Evolutionary conservation across 306 rosid genomes (phyloP), one percentile per base, ranked within the genome.

Genomic region (Hippophae rhamnoides): DNA sequence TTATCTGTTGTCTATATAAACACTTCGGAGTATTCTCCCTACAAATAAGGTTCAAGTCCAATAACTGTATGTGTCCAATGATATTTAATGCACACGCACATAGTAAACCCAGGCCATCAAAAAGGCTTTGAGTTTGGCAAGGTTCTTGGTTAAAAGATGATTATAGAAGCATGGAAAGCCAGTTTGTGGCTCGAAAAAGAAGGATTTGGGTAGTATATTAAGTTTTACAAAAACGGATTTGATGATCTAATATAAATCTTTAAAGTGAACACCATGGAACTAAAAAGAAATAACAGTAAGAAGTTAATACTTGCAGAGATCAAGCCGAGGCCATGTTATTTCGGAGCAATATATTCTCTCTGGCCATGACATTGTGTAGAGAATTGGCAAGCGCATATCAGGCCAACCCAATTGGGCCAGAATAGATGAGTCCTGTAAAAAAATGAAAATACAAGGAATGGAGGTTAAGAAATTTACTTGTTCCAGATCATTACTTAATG

Each of bases 341-440:
- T 92, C 99, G 44, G 99, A 92, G 68, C 97, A 92, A 63, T 85
- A 75, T 61, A 92, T 49, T 79, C 99, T 83, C 43, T 92, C 94
- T 5, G 99, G 99, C 99, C 99, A 92, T 57, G 99, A 88, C 76
- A 92, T 71, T 6, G 99, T 92, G 73, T 85, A 92, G n/a, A 88
- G 94, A 72, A 92, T 92, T 40, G 99, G 99, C 82, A 92, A 70
- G 27, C 99, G 99, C 99, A 92, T 92, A 65, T 88, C 97, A 47
- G 99, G 99, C 99, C 88, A 85, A 13, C 99, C 99, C 85, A 92
- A 70, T 66, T 92, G 99, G 43, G 97, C 99, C 76, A 92, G 64
- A 73, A 92, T 81, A 65, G 99, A 88, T 65, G 99, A 92, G 72
- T 92, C 99, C 99, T 92, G 89, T 1, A 74, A 67, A 51, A 25